phyloP scores from a whole-genome alignment of 179 eudicot species.

The Silene noctiflora region DNA sequence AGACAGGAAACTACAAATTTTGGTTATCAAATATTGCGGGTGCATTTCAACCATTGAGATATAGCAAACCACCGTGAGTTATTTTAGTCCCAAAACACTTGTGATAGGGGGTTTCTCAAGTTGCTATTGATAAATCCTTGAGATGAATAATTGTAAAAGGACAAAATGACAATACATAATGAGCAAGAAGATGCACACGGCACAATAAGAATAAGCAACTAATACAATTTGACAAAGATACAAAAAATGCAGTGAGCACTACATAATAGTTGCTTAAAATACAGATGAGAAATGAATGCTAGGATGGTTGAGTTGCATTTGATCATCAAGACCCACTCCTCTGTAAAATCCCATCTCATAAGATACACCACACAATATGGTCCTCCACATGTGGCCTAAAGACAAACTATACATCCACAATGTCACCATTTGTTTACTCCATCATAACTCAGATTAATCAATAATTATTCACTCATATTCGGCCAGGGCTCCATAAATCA shows the following conservation, averaged over 20 bases:
- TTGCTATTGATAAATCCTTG: background rate
- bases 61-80: background rate
- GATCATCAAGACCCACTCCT: conserved; percentile 11
- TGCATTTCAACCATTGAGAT: background rate
- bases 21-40: background rate
- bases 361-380: conserved; percentile 21
- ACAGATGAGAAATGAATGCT: conserved; percentile 21
- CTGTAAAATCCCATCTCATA: background rate
- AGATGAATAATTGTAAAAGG: conserved; percentile 3
- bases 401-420: conserved; percentile 13
- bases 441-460: background rate
- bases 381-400: conserved; percentile 24
- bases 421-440: too few species aligned
- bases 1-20: background rate
- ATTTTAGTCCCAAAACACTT: background rate
- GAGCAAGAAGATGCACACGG: conserved; percentile 4
- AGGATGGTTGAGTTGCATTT: conserved; percentile 11
- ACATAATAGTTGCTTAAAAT: conserved; percentile 15
- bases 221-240: background rate
- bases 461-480: background rate
- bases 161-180: background rate
- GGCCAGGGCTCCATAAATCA: too few species aligned
- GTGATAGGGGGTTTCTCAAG: background rate
- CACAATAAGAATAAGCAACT: conserved; percentile 4
- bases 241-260: conserved; percentile 18